Evolutionary conservation across 73 alveolate genomes (phyloP), one percentile per base, ranked within the genome.

Genomic region (Symbiodinium pilosum): DNA sequence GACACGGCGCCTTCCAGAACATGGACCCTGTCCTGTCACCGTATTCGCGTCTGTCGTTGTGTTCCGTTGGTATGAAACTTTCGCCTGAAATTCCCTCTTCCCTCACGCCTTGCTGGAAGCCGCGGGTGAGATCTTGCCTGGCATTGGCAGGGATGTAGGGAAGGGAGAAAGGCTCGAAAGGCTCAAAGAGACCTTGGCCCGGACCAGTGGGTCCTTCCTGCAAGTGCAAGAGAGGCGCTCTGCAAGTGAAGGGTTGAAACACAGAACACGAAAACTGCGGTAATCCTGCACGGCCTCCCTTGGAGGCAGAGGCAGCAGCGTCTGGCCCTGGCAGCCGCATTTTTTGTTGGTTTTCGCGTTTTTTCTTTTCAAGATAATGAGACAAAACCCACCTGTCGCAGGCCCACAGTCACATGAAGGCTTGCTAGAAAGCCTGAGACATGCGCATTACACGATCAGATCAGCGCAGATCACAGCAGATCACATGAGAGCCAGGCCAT

Each of bases 1-100:
- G 73, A 47, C 24, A 43, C 97, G 59, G 99, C 99, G 81, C 99
- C 99, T 99, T 99, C 99, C 83, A 99, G 99, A 36, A 99, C 99
- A 92, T 99, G 99, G 12, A 99, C 99, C 95, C 99, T 99, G 99
- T 99, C 99, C 99, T 99, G 99, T 9, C 59, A 47, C 14, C 59
- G 59, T 14, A 9, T 14, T 47, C 59, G 59, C 21, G 34, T 56
- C 73, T 8, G 32, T 32, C 73, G 5, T 14, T 47, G 59, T 47
- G 21, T 47, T 6, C 14, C 59, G 6, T 14, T 47, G 59, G 6
- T 14, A 47, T 14, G 14, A 47, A 16, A 56, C 73, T 16, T 8
- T 6, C 73, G 32, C n/a, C 73, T 56, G 34, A 8, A n/a, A n/a
- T n/a, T n/a, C n/a, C n/a, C n/a, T n/a, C n/a, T n/a, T n/a, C n/a